Conservation (phyloP, 305 asterid species). For the Fraxinus paxiana region DNA sequence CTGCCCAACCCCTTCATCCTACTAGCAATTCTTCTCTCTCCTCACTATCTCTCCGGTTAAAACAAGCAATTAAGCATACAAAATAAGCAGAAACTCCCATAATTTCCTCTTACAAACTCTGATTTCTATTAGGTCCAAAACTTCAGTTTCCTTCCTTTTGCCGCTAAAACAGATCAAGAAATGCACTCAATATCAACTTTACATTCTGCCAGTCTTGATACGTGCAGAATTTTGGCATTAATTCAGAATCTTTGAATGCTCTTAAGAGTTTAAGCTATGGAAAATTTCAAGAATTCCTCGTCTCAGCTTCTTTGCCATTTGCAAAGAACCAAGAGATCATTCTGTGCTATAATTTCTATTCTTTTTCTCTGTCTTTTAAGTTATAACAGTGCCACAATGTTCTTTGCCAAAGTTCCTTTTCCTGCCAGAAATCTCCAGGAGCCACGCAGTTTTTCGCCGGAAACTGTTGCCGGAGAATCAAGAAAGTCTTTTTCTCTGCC, state of each 20-base stretch:
- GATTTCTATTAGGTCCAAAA: neutral
- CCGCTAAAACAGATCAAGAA: neutral
- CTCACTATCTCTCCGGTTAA: neutral
- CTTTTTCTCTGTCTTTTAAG: slow-evolving; percentile 54
- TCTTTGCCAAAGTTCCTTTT: slow-evolving; percentile 50
- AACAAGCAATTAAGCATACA: neutral
- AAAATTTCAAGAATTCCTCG: slow-evolving; percentile 15
- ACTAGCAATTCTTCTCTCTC: neutral
- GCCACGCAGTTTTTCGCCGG: slow-evolving; percentile 36
- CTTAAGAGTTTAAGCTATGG: slow-evolving; percentile 29
- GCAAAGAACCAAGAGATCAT: slow-evolving; percentile 41
- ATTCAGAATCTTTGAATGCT: neutral
- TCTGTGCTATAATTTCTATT: slow-evolving; percentile 48
- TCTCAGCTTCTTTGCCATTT: slow-evolving; percentile 31
- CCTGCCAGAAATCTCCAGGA: slow-evolving; percentile 35
- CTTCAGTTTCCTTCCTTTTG: neutral
- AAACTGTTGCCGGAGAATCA: slow-evolving; percentile 38
- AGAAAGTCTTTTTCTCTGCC: slow-evolving; percentile 33
- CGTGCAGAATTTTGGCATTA: neutral
- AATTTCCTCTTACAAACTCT: neutral
- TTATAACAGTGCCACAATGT: slow-evolving; percentile 53
- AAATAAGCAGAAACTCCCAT: neutral
- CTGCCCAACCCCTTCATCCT: slow-evolving; percentile 16
- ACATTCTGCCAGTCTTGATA: slow-evolving; percentile 24
- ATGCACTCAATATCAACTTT: slow-evolving; percentile 11